phyloP scores from a whole-genome alignment of 441 rosid genomes.

The Gossypium davidsonii region DNA sequence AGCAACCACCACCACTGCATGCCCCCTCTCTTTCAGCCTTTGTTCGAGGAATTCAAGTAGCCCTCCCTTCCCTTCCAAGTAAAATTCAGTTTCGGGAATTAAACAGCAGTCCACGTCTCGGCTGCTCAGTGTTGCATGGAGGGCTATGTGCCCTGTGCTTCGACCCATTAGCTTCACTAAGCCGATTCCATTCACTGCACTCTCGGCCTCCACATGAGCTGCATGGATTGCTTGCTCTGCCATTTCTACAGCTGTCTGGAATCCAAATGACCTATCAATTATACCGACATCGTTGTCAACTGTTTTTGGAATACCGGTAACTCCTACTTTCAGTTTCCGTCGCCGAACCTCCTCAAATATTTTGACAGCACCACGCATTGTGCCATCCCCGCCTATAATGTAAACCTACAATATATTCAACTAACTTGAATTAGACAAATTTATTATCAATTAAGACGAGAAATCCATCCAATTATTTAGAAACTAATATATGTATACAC shows the following conservation, averaged over 20 bases:
- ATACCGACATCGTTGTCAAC: conserved; percentile 86
- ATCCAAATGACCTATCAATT: conserved; percentile 81
- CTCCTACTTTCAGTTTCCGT: conserved; percentile 17
- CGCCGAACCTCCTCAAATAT: conserved; percentile 48
- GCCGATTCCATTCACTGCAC: conserved; percentile 31
- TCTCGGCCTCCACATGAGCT: conserved; percentile 7
- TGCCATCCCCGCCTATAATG: conserved; percentile 81
- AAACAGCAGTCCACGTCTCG: conserved; percentile 87
- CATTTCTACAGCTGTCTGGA: conserved; percentile 89
- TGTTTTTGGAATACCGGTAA: conserved; percentile 76
- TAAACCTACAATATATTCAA: conserved; percentile 36
- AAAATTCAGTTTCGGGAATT: conserved; percentile 69
- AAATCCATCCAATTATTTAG: background rate
- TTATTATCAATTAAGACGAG: background rate
- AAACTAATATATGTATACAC: background rate
- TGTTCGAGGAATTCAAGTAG: conserved; percentile 59
- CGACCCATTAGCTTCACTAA: conserved; percentile 86
- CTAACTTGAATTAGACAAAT: background rate
- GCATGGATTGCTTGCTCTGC: conserved; percentile 68
- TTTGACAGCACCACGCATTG: conserved; percentile 77
- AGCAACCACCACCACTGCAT: conserved; percentile 73
- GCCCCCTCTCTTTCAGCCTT: conserved; percentile 45
- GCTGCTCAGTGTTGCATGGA: conserved; percentile 80
- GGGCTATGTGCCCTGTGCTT: conserved; percentile 86
- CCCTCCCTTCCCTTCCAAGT: conserved; percentile 69